These are phyloP conservation scores for Rhynchospora breviuscula DNA, from an alignment of 176 grass and related monocot genomes.

Conservation along the genomic window DNA sequence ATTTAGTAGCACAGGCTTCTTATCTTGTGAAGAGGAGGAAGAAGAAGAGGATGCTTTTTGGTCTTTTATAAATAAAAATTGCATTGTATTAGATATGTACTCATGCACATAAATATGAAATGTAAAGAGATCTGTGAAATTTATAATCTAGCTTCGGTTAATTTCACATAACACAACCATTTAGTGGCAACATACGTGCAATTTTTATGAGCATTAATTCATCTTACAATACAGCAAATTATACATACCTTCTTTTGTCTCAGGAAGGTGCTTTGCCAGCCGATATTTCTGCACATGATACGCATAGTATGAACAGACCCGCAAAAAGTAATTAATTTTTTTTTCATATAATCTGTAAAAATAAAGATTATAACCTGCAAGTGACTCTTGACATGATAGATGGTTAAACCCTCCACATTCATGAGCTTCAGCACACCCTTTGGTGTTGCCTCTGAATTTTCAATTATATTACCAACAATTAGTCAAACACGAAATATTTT, in stretches of 20 bases:
- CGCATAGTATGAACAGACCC: background rate
- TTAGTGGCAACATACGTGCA: background rate
- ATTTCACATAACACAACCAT: background rate
- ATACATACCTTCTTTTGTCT: constrained; percentile 66
- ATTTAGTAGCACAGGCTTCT: constrained; percentile 28
- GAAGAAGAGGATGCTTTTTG: constrained; percentile 31
- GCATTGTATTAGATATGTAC: background rate
- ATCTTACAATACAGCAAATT: background rate
- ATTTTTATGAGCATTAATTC: background rate
- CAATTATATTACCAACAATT: constrained; percentile 17
- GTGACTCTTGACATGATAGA: constrained; percentile 95
- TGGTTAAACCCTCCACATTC: constrained; percentile 78
- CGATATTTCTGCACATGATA: constrained; percentile 60
- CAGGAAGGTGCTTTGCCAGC: constrained; percentile 54
- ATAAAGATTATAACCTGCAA: constrained; percentile 53
- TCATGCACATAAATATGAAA: background rate
- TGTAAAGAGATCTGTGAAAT: background rate
- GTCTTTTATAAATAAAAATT: constrained; percentile 32
- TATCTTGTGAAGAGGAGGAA: constrained; percentile 41
- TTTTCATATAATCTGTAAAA: background rate
- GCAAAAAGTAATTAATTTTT: background rate
- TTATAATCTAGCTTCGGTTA: background rate
- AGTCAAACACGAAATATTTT: background rate
- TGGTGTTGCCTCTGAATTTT: constrained; percentile 67
- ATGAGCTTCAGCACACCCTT: constrained; percentile 88